These are phyloP conservation scores for Cinnamomum chago DNA, from an alignment of 164 flowering plant species.

Conservation along the genomic window DNA sequence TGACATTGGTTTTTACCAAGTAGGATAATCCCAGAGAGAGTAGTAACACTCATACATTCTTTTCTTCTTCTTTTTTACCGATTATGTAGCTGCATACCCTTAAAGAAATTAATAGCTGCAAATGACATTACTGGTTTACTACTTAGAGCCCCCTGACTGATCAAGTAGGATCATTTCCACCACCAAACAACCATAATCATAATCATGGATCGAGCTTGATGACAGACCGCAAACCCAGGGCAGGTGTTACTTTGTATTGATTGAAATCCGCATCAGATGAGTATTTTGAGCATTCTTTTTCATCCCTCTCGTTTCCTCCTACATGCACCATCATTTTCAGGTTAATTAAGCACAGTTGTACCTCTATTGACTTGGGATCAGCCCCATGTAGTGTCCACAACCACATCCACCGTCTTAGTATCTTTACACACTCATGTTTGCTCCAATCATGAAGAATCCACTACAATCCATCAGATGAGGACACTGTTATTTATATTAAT, in stretches of 20 bases:
- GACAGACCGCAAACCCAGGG: conserved; percentile 1
- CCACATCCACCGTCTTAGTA: conserved; percentile 38
- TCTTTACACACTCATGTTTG: conserved; percentile 36
- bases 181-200: neutral
- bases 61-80: too few relatives aligned
- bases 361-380: neutral
- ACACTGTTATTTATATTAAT: too few relatives aligned
- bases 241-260: neutral
- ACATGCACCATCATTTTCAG: conserved; percentile 1
- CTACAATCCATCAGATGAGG: neutral
- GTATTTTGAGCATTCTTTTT: conserved; percentile 6
- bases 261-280: conserved; percentile 5
- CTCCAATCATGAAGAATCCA: conserved; percentile 28
- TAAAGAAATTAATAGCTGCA: too few relatives aligned
- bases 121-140: too few relatives aligned
- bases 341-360: neutral
- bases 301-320: conserved; percentile 12
- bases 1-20: too few relatives aligned
- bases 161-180: neutral
- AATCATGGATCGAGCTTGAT: neutral
- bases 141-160: neutral
- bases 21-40: too few relatives aligned
- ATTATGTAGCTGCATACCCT: too few relatives aligned
- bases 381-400: conserved; percentile 8
- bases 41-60: too few relatives aligned